These are phyloP conservation scores for Yamadazyma buinensis DNA, from an alignment of 1,139 yeast species.

Conservation along the genomic window DNA sequence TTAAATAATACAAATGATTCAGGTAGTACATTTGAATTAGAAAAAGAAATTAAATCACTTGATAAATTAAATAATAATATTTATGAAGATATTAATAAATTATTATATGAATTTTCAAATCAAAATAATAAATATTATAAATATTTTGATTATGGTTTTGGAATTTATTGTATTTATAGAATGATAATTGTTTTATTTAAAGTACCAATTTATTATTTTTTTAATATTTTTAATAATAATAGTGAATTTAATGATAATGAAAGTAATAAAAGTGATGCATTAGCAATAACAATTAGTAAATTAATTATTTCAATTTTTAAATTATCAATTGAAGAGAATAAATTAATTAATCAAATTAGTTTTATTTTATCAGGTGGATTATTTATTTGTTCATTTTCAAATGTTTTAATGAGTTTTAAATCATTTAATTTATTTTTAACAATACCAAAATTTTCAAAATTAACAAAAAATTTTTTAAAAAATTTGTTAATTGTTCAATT, in stretches of 20 bases:
- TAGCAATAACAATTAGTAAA: constrained; percentile 64
- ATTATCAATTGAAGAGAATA: constrained; percentile 37
- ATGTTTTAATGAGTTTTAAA: constrained; percentile 51
- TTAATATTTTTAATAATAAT: constrained; percentile 1
- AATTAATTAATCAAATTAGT: constrained; percentile 61
- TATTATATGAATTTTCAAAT: constrained; percentile 15
- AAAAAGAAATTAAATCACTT: constrained; percentile 34
- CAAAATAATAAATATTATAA: constrained; percentile 6
- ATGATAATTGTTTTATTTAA: constrained; percentile 45
- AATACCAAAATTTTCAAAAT: constrained; percentile 13
- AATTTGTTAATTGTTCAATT: constrained; percentile 63
- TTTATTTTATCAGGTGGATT: constrained; percentile 61
- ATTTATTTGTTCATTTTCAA: constrained; percentile 65
- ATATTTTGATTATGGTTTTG: constrained; percentile 32
- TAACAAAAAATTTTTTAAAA: constrained; percentile 32
- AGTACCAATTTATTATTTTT: constrained; percentile 26
- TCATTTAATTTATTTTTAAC: constrained; percentile 32
- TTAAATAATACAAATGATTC: constrained; percentile 15
- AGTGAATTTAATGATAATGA: constrained; percentile 10
- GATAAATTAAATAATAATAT: constrained; percentile 22
- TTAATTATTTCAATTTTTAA: constrained; percentile 27
- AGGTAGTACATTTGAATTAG: constrained; percentile 28
- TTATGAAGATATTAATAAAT: constrained; percentile 27
- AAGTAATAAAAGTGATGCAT: constrained; percentile 44
- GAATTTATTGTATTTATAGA: constrained; percentile 64